phyloP scores from a whole-genome alignment of 2,329 filamentous ascomycete species.

The Ophiostoma sp. region DNA sequence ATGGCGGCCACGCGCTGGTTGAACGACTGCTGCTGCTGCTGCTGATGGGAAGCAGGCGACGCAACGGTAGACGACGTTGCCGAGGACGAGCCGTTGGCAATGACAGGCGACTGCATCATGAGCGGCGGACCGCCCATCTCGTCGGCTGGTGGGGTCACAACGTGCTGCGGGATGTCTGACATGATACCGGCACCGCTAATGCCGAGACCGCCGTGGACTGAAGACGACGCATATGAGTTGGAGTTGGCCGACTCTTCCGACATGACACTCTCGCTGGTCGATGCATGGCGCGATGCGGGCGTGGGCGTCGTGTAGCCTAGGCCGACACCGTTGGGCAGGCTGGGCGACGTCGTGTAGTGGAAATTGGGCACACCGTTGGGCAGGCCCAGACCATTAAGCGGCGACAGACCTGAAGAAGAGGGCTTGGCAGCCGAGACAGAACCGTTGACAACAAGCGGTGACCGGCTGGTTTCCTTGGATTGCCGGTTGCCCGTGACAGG shows the following conservation, averaged over 20 bases:
- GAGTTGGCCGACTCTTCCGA: conserved; percentile 32
- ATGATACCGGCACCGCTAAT: conserved; percentile 26
- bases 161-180: conserved; percentile 26
- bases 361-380: conserved; percentile 6
- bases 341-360: conserved; percentile 5
- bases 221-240: conserved; percentile 37
- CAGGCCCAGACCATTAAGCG: not conserved
- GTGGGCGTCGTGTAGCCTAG: conserved; percentile 15
- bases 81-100: conserved; percentile 51
- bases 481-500: conserved; percentile 33
- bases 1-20: conserved; percentile 37
- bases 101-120: conserved; percentile 47
- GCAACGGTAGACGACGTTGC: conserved; percentile 24
- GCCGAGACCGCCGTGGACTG: conserved; percentile 36
- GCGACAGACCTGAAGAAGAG: not conserved
- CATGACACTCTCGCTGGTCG: conserved; percentile 34
- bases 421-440: conserved; percentile 38
- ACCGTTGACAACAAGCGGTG: conserved; percentile 35
- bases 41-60: not conserved
- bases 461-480: conserved; percentile 35
- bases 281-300: conserved; percentile 35
- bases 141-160: conserved; percentile 30
- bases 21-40: conserved; percentile 33
- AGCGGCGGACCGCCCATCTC: conserved; percentile 33
- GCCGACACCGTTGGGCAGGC: not conserved